phyloP scores from a whole-genome alignment of 768 basidiomycete species.

The Kwoniella mangroviensis region DNA sequence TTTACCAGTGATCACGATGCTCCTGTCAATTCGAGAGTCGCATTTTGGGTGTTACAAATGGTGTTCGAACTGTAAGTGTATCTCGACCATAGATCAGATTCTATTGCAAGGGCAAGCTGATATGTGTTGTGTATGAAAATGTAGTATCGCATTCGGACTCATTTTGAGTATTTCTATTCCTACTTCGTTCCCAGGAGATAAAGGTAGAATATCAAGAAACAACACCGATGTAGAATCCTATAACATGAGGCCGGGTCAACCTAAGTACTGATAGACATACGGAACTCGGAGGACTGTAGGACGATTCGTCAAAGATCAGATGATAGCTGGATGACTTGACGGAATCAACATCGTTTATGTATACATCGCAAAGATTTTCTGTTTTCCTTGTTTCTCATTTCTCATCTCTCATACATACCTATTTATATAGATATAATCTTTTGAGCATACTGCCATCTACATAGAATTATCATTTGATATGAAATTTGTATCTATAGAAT shows the following conservation, averaged over 20 bases:
- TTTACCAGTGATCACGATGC: constrained; percentile 13
- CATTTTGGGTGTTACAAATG: constrained; percentile 35
- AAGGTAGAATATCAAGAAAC: constrained; percentile 1
- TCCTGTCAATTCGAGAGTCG: constrained; percentile 8
- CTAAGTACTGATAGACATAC: background rate
- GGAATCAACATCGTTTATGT: no score
- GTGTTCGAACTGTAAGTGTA: constrained; percentile 31
- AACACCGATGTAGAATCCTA: background rate
- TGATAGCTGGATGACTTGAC: no score
- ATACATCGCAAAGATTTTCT: no score
- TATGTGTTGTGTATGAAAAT: background rate
- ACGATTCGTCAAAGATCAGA: no score
- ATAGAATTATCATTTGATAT: no score
- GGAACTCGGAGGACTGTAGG: no score
- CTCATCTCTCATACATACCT: no score
- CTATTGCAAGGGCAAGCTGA: background rate
- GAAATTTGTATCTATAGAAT: no score
- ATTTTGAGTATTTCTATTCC: constrained; percentile 36
- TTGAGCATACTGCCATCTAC: no score
- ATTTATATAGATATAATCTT: no score
- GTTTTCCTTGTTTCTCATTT: no score
- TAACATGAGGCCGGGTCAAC: background rate
- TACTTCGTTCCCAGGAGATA: constrained; percentile 29
- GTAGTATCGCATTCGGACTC: constrained; percentile 33
- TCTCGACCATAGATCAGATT: background rate